Evolutionary conservation across 78 protist genomes (phyloP).

Genomic region (Dictyostelium brefeldianum): DNA sequence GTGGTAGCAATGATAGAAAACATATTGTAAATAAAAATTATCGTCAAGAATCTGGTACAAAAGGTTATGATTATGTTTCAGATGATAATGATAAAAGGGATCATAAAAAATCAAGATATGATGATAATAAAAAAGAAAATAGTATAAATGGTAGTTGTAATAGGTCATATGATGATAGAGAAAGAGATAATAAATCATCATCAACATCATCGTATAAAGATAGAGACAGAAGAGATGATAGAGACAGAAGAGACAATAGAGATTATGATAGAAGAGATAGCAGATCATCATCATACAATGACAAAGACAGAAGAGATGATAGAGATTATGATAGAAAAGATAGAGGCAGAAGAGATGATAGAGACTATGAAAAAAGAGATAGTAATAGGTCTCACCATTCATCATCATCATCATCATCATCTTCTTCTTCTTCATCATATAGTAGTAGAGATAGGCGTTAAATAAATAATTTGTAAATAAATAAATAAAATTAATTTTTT

Average conservation of each 20-base stretch:
- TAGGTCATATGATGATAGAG: not conserved
- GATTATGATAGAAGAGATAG: not conserved
- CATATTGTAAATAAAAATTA: not conserved
- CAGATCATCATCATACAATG: not conserved
- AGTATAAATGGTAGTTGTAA: conserved; percentile 4
- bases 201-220: not conserved
- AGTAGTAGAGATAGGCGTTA: too few species aligned
- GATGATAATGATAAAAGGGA: conserved; percentile 38
- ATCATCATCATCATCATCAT: too few species aligned
- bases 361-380: conserved; percentile 35
- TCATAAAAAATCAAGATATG: conserved; percentile 17
- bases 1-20: not conserved
- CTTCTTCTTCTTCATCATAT: too few species aligned
- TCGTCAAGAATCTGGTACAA: conserved; percentile 48
- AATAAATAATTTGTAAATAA: too few species aligned
- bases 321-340: not conserved
- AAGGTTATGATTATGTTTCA: conserved; percentile 49
- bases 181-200: not conserved
- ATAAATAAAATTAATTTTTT: too few species aligned
- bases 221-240: conserved; percentile 1
- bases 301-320: not conserved
- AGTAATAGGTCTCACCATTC: conserved; percentile 55
- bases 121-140: conserved; percentile 22
- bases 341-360: conserved; percentile 33
- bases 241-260: conserved; percentile 34